Percentiles rank a stretch among this genome's conserved stretches.
Evolutionary conservation across 345 rosid genomes (phyloP).

Genomic region (Gossypium ekmanianum): DNA sequence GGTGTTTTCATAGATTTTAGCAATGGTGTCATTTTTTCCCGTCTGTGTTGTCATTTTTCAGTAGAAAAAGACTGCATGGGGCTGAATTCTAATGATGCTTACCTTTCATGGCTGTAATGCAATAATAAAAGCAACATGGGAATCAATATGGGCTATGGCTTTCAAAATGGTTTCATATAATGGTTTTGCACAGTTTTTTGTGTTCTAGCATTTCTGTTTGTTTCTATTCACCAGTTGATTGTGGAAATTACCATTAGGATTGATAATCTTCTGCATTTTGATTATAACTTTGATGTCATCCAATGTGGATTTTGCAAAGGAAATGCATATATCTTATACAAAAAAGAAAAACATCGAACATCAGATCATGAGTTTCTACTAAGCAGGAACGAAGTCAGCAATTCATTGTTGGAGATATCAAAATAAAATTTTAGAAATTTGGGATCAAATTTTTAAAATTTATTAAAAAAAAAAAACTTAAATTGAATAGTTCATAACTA

Average conservation of each 20-base stretch:
- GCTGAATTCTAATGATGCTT: conserved; percentile 20
- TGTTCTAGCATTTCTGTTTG: background rate
- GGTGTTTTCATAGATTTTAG: conserved; percentile 33
- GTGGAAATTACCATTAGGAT: conserved; percentile 5
- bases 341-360: too few species aligned
- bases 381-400: too few species aligned
- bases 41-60: conserved; percentile 52
- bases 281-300: conserved; percentile 4
- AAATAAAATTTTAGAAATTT: too few species aligned
- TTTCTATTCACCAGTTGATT: conserved; percentile 4
- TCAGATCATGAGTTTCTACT: too few species aligned
- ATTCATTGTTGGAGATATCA: too few species aligned
- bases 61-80: conserved; percentile 85
- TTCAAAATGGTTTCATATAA: conserved; percentile 5
- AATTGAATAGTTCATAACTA: too few species aligned
- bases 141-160: background rate
- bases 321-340: background rate
- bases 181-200: background rate
- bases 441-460: too few species aligned
- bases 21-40: conserved; percentile 75
- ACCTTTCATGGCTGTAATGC: conserved; percentile 17
- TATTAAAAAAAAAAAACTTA: too few species aligned
- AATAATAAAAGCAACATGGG: conserved; percentile 19
- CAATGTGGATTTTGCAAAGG: background rate
- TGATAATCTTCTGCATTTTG: background rate